Conservation (phyloP, 768 basidiomycete species). For the Leccinum olivaceopallidum region DNA sequence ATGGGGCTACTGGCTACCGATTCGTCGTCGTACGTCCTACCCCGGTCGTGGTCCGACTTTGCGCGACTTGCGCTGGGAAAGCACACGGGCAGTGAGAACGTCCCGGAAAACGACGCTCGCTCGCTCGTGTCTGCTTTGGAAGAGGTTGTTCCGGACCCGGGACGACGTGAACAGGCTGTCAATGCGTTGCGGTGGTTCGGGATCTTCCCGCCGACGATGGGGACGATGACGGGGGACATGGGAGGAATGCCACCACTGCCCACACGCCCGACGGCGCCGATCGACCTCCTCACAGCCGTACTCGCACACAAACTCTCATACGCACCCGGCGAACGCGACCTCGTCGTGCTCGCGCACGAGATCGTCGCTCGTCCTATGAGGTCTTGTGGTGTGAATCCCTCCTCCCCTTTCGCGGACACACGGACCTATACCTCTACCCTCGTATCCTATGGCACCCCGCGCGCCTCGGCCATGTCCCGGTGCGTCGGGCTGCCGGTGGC, state of each 20-base stretch:
- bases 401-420: conserved; percentile 24
- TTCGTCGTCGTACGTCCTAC: conserved; percentile 18
- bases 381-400: no score
- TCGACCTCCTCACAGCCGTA: conserved; percentile 75
- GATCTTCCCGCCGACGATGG: conserved; percentile 8
- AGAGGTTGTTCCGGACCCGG: conserved; percentile 17
- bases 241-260: conserved; percentile 45
- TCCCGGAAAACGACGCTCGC: conserved; percentile 20
- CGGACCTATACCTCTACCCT: conserved; percentile 63
- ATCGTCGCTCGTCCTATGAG: conserved; percentile 47
- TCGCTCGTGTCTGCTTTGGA: conserved; percentile 36
- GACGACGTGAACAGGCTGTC: conserved; percentile 30
- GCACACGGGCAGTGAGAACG: background rate
- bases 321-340: conserved; percentile 70
- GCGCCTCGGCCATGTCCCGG: conserved; percentile 82
- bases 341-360: conserved; percentile 86
- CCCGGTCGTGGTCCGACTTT: conserved; percentile 37
- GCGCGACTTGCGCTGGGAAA: conserved; percentile 36
- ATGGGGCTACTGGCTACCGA: conserved; percentile 64
- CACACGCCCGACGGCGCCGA: conserved; percentile 43
- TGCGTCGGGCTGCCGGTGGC: conserved; percentile 90
- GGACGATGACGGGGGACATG: conserved; percentile 9
- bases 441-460: conserved; percentile 56
- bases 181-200: conserved; percentile 47
- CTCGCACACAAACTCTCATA: conserved; percentile 76